These are phyloP conservation scores for Gastrolobium villosum DNA, from an alignment of 306 rosid species.

Conservation along the genomic window DNA sequence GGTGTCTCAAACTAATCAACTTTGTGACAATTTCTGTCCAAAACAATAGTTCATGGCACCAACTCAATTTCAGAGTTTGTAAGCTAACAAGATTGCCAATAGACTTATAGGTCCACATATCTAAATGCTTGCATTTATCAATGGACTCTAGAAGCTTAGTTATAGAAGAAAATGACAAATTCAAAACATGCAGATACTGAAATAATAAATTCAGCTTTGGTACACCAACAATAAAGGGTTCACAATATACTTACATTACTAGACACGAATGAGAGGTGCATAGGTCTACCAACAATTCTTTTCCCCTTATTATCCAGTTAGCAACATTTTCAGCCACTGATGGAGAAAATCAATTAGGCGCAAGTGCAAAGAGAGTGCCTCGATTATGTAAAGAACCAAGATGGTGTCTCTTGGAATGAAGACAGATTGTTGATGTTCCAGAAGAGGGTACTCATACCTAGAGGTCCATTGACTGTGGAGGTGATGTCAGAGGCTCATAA, in stretches of 20 bases:
- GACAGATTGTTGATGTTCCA: no score
- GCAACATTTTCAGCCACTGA: slow-evolving; percentile 6
- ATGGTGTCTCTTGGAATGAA: no score
- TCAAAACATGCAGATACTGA: neutral
- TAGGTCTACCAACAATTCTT: neutral
- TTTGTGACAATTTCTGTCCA: neutral
- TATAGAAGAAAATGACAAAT: neutral
- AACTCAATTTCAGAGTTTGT: neutral
- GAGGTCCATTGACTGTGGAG: no score
- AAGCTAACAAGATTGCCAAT: neutral
- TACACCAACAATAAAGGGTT: neutral
- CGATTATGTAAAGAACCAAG: no score
- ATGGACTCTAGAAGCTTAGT: slow-evolving; percentile 1
- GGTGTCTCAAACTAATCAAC: neutral
- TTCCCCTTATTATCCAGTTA: neutral
- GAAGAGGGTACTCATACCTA: no score
- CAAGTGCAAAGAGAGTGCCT: no score
- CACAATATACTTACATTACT: neutral
- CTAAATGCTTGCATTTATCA: slow-evolving; percentile 15
- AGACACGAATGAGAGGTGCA: neutral
- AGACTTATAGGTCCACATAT: neutral
- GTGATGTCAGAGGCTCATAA: no score
- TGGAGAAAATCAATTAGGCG: no score
- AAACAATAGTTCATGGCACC: neutral
- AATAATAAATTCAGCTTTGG: neutral